A percentile compares a stretch with the other conserved stretches of the same genome.
Conservation (phyloP, 345 rosid genomes). For the Balakata baccata region DNA sequence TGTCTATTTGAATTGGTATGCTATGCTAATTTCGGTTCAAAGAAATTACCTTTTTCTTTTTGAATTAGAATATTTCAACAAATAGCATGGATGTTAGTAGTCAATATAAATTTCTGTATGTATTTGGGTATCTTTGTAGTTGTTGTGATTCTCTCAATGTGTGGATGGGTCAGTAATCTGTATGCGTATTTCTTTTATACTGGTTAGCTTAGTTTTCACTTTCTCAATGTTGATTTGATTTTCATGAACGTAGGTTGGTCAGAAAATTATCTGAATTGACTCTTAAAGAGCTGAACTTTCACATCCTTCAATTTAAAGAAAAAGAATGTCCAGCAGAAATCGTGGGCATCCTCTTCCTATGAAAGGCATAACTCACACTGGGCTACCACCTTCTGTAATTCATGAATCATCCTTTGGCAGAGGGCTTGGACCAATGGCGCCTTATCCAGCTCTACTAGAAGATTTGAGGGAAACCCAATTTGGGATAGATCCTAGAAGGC, state of each 20-base stretch:
- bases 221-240: too few species aligned
- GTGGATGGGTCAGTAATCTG: too few species aligned
- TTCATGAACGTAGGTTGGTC: too few species aligned
- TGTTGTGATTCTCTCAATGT: too few species aligned
- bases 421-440: conserved; percentile 52
- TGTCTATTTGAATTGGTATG: background rate
- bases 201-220: too few species aligned
- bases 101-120: too few species aligned
- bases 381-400: conserved; percentile 26
- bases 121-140: too few species aligned
- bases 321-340: conserved; percentile 37
- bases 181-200: too few species aligned
- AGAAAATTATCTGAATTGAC: background rate
- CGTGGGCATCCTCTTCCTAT: conserved; percentile 39
- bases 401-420: conserved; percentile 54
- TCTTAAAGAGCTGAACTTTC: background rate
- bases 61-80: too few species aligned
- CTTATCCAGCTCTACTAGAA: conserved; percentile 54
- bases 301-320: background rate
- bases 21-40: background rate
- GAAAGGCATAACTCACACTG: conserved; percentile 16
- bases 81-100: too few species aligned
- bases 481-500: conserved; percentile 54
- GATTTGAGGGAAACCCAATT: conserved; percentile 62
- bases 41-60: background rate